A percentile compares a stretch with the other conserved stretches of the same genome.
phyloP scores from a whole-genome alignment of 164 flowering plant genomes.

The Magnolia sinica region DNA sequence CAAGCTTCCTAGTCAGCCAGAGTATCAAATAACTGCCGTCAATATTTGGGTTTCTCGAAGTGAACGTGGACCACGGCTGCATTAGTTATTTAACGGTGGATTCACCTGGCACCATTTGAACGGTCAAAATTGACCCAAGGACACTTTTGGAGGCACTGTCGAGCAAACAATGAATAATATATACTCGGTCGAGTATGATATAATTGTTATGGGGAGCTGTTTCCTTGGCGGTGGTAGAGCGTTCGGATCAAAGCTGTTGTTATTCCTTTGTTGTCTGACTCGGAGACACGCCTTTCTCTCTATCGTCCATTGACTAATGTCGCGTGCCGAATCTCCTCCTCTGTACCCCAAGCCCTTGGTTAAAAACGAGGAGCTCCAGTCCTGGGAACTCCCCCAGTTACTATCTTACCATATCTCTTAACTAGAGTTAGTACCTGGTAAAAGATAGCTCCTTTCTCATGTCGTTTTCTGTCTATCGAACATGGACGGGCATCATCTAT shows the following conservation, averaged over 20 bases:
- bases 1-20: too few species aligned
- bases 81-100: too few species aligned
- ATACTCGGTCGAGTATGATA: too few species aligned
- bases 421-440: too few species aligned
- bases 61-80: too few species aligned
- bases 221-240: slow-evolving; percentile 24
- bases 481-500: neutral
- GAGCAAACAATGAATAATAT: too few species aligned
- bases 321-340: neutral
- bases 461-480: neutral
- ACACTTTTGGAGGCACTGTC: too few species aligned
- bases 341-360: neutral
- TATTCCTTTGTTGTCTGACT: slow-evolving; percentile 1
- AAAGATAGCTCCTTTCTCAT: neutral
- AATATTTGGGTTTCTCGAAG: too few species aligned
- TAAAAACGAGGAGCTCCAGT: neutral
- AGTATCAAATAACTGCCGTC: too few species aligned
- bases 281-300: slow-evolving; percentile 4
- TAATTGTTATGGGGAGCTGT: slow-evolving; percentile 6
- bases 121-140: too few species aligned
- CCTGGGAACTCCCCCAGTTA: neutral
- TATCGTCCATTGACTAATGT: neutral
- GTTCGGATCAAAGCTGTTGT: neutral
- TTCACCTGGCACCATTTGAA: too few species aligned
- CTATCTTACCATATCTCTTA: neutral